A percentile compares a stretch with the other conserved stretches of the same genome.
Evolutionary conservation across 2,329 filamentous ascomycete species (phyloP).

Genomic region (Pestalotiopsis sp.): DNA sequence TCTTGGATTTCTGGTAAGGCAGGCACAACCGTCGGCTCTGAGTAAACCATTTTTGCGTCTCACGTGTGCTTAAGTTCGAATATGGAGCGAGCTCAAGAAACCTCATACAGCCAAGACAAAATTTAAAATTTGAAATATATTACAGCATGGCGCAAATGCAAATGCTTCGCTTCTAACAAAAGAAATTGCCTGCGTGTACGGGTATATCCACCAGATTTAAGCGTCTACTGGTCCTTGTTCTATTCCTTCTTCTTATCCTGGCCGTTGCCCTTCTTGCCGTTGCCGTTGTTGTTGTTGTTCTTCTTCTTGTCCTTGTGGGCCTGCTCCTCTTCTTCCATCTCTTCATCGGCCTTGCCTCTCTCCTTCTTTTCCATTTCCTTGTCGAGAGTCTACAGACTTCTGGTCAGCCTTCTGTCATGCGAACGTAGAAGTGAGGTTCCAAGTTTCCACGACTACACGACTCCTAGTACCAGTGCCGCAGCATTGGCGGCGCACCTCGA

Average conservation of each 20-base stretch:
- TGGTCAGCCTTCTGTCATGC: background rate
- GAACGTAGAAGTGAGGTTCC: too few relatives aligned
- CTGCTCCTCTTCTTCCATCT: slow-evolving; percentile 39
- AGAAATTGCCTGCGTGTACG: slow-evolving; percentile 4
- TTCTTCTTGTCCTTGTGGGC: slow-evolving; percentile 35
- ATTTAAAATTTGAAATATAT: background rate
- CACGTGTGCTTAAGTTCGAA: background rate
- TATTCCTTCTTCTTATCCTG: background rate
- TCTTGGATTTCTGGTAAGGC: background rate
- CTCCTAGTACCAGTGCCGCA: background rate
- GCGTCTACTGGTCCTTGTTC: slow-evolving; percentile 4
- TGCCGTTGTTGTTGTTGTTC: slow-evolving; percentile 20
- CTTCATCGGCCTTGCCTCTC: slow-evolving; percentile 39
- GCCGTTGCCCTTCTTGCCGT: slow-evolving; percentile 26
- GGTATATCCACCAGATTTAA: slow-evolving; percentile 14
- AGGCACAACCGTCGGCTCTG: too few relatives aligned
- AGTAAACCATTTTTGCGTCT: background rate
- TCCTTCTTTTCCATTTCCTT: slow-evolving; percentile 48
- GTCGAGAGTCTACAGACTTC: slow-evolving; percentile 38
- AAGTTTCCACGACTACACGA: background rate
- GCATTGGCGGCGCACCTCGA: background rate
- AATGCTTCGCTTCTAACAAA: background rate
- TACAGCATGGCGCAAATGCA: background rate
- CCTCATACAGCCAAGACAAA: background rate
- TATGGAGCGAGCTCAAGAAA: background rate